phyloP scores from a whole-genome alignment of 1,284 basidiomycete genomes.

The Rhodotorula sp. region DNA sequence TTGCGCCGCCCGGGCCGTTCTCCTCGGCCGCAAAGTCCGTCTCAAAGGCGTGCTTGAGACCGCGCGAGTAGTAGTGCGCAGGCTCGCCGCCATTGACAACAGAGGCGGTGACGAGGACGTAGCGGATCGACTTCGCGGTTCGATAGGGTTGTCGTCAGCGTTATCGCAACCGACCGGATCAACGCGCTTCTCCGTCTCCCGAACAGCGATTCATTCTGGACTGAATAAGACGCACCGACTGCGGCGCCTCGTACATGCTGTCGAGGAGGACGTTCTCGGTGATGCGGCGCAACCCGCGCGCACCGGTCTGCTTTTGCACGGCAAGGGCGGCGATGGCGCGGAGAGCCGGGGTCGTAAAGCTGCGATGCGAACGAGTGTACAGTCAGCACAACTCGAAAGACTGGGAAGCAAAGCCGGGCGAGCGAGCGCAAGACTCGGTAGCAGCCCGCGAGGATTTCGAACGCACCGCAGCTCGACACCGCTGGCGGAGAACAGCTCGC shows the following conservation, averaged over 20 bases:
- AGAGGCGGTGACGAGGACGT: conserved; percentile 59
- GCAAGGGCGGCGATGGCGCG: conserved; percentile 74
- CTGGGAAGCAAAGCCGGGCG: not conserved
- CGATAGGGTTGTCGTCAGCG: not conserved
- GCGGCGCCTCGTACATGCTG: conserved; percentile 75
- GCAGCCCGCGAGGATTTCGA: not conserved
- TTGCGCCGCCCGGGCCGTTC: not conserved
- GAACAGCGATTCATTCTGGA: too few species aligned
- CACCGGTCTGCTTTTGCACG: conserved; percentile 78
- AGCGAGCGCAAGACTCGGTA: not conserved
- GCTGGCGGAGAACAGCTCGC: conserved; percentile 62
- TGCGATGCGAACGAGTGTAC: not conserved
- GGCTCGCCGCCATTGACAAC: not conserved
- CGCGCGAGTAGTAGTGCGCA: conserved; percentile 61
- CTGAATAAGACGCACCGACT: conserved; percentile 64
- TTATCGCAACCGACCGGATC: too few species aligned
- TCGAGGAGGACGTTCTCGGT: conserved; percentile 80
- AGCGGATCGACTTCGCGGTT: conserved; percentile 38
- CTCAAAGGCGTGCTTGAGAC: conserved; percentile 53
- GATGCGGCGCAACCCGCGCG: conserved; percentile 81
- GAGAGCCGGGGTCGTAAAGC: conserved; percentile 52
- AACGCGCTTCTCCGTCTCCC: not conserved
- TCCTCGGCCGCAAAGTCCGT: conserved; percentile 15
- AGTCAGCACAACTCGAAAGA: not conserved
- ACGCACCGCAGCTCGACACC: conserved; percentile 44